A percentile compares a stretch with the other conserved stretches of the same genome.
Evolutionary conservation across 768 basidiomycete species (phyloP).

Genomic region (Suillus variegatus): DNA sequence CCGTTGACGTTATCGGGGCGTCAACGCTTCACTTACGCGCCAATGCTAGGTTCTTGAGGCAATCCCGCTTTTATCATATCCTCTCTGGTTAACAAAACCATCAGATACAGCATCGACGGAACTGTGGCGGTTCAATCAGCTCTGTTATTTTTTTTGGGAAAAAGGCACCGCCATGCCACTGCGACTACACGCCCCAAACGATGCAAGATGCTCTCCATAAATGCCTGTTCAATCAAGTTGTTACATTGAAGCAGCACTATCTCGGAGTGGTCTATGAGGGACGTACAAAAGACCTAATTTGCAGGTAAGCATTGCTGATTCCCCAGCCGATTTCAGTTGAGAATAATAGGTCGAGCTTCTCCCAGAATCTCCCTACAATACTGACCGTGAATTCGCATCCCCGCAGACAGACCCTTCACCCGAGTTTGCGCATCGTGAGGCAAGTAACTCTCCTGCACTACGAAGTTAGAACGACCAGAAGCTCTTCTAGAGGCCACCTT

Average conservation of each 20-base stretch:
- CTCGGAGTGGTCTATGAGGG: background rate
- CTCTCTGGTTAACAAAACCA: background rate
- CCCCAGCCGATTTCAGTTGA: background rate
- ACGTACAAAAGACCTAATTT: background rate
- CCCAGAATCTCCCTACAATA: background rate
- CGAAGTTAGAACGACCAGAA: background rate
- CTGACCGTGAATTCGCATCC: background rate
- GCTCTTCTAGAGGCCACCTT: background rate
- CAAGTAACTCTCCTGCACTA: background rate
- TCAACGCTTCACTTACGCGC: background rate
- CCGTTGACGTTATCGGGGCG: background rate
- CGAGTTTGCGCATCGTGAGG: background rate
- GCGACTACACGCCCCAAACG: background rate
- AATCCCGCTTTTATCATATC: background rate
- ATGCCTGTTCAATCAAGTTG: background rate
- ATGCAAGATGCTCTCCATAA: background rate
- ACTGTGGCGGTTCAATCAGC: too few species aligned
- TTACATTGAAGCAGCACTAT: background rate
- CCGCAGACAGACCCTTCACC: background rate
- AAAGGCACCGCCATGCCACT: background rate
- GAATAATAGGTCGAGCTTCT: background rate
- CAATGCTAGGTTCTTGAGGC: background rate
- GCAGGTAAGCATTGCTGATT: background rate
- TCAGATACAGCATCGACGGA: background rate
- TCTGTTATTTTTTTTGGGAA: background rate